phyloP scores from a whole-genome alignment of 2,329 filamentous ascomycete species.

The Daldinia eschscholtzii region DNA sequence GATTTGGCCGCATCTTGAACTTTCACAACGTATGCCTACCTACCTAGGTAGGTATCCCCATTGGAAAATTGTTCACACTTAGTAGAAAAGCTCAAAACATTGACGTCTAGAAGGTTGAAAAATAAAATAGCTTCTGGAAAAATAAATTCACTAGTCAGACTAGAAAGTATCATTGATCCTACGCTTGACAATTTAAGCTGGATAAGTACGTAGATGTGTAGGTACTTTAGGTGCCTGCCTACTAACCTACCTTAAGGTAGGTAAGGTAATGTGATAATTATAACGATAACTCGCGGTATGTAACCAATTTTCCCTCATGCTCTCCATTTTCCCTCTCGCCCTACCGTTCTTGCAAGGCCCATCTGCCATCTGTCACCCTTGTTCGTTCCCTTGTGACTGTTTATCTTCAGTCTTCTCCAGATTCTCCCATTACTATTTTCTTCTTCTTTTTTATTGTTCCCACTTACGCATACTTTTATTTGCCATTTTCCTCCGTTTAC shows the following conservation, averaged over 20 bases:
- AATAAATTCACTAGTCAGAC: not conserved
- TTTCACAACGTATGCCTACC: conserved; percentile 34
- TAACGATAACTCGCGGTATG: conserved; percentile 23
- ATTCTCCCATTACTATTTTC: conserved; percentile 31
- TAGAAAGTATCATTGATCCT: not conserved
- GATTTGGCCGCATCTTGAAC: conserved; percentile 34
- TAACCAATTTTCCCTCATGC: conserved; percentile 46
- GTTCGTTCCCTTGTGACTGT: conserved; percentile 49
- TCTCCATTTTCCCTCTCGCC: conserved; percentile 43
- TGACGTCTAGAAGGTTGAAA: conserved; percentile 15
- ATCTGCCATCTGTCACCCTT: conserved; percentile 53
- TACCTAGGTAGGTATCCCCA: conserved; percentile 12
- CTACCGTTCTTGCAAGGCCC: conserved; percentile 50
- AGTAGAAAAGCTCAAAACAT: conserved; percentile 34
- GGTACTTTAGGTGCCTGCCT: not conserved
- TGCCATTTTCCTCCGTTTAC: conserved; percentile 13
- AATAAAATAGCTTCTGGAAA: conserved; percentile 15
- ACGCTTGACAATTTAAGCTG: conserved; percentile 7
- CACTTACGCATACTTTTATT: conserved; percentile 18
- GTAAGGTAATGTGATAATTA: not conserved
- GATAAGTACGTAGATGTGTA: not conserved
- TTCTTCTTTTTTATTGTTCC: conserved; percentile 22
- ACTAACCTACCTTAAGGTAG: no score
- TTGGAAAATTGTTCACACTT: conserved; percentile 36
- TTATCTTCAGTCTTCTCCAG: conserved; percentile 38